Conservation (phyloP, 345 rosid genomes). For the Hibiscus trionum region DNA sequence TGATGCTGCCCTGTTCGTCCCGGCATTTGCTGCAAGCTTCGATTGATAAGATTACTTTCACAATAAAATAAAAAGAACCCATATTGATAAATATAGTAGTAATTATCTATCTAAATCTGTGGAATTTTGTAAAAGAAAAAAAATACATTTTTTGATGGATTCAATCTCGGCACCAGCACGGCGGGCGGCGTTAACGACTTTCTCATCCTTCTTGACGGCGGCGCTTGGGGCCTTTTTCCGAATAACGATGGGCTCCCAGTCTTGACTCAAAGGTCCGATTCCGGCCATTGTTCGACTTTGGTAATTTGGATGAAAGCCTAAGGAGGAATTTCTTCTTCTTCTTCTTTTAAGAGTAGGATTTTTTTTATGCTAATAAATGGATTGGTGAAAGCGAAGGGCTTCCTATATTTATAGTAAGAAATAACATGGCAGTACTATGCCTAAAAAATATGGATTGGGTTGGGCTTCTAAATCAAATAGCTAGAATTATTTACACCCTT, state of each 20-base stretch:
- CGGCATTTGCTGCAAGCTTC: conserved; percentile 58
- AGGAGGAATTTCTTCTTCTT: not conserved
- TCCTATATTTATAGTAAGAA: too few relatives aligned
- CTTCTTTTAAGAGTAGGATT: too few relatives aligned
- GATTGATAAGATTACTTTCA: not conserved
- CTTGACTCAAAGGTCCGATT: conserved; percentile 60
- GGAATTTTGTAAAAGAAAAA: not conserved
- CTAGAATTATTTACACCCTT: too few relatives aligned
- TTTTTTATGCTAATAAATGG: too few relatives aligned
- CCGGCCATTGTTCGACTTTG: conserved; percentile 39
- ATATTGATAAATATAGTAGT: too few relatives aligned
- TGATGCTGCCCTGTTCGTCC: conserved; percentile 85
- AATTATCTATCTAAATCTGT: not conserved
- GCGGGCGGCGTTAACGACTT: conserved; percentile 80
- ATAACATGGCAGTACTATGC: too few relatives aligned
- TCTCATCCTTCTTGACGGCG: conserved; percentile 69
- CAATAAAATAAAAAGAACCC: not conserved
- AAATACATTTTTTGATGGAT: conserved; percentile 50
- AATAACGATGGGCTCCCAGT: conserved; percentile 85
- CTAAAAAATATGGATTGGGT: too few relatives aligned
- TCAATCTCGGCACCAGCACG: conserved; percentile 78
- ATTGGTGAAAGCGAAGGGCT: too few relatives aligned
- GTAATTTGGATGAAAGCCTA: not conserved
- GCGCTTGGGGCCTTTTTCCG: conserved; percentile 62
- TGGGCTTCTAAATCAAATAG: too few relatives aligned